Percentiles rank a stretch among this genome's conserved stretches.
Evolutionary conservation across 306 rosid genomes (phyloP).

Genomic region (Cicer chorassanicum): DNA sequence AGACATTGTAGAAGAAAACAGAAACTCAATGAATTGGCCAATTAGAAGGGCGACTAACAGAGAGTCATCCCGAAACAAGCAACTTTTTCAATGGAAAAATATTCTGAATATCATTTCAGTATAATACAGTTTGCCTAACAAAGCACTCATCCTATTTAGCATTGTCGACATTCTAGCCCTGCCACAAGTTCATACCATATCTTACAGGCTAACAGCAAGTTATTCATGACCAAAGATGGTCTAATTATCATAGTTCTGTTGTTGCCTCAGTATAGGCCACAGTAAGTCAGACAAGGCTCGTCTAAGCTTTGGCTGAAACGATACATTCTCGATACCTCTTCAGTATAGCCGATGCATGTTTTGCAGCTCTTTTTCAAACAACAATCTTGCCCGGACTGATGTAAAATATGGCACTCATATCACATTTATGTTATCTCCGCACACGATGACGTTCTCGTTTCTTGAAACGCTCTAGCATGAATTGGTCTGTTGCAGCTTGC

Average conservation of each 20-base stretch:
- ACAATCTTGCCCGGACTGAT: neutral
- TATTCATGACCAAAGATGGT: neutral
- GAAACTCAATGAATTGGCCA: neutral
- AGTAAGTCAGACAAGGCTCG: slow-evolving; percentile 1
- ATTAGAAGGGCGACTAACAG: neutral
- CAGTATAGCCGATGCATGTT: slow-evolving; percentile 21
- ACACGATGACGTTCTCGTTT: slow-evolving; percentile 95
- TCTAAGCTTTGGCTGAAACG: slow-evolving; percentile 2
- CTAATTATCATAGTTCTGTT: slow-evolving; percentile 7
- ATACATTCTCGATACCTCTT: slow-evolving; percentile 1
- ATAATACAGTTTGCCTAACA: slow-evolving; percentile 18
- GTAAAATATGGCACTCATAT: slow-evolving; percentile 24
- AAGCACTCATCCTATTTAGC: slow-evolving; percentile 8
- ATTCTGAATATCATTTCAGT: slow-evolving; percentile 10
- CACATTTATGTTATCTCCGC: slow-evolving; percentile 59
- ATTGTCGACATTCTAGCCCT: slow-evolving; percentile 7
- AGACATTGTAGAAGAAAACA: neutral
- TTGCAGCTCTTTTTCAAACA: slow-evolving; percentile 32
- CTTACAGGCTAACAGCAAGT: slow-evolving; percentile 9
- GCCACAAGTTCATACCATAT: slow-evolving; percentile 4
- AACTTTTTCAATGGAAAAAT: neutral
- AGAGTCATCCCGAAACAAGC: neutral
- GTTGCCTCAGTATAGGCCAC: slow-evolving; percentile 27
- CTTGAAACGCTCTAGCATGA: slow-evolving; percentile 93
- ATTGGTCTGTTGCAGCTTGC: slow-evolving; percentile 94